Evolutionary conservation across 2,329 filamentous ascomycete genomes (phyloP).

Genomic region (Paecilomyces sp.): DNA sequence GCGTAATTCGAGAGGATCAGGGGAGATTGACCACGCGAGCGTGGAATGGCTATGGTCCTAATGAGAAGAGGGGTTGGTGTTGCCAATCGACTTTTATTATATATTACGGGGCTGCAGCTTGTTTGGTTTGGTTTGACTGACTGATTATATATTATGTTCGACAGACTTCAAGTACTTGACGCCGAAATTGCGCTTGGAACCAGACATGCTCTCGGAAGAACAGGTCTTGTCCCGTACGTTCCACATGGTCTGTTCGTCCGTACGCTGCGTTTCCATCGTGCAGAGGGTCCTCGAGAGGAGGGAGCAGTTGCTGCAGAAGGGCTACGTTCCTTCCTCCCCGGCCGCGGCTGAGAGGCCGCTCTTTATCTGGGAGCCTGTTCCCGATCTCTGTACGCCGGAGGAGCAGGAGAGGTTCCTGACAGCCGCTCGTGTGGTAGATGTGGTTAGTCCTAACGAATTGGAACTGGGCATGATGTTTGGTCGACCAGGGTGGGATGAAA

Average conservation of each 20-base stretch:
- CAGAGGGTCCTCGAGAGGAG: constrained; percentile 57
- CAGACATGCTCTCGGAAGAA: constrained; percentile 57
- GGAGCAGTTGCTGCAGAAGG: constrained; percentile 20
- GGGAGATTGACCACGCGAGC: constrained; percentile 74
- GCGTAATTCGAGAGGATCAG: constrained; percentile 58
- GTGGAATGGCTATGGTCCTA: constrained; percentile 81
- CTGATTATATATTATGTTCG: constrained; percentile 1
- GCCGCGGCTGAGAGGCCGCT: constrained; percentile 51
- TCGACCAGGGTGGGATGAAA: constrained; percentile 28
- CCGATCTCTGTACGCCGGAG: constrained; percentile 72
- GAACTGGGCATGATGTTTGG: constrained; percentile 87
- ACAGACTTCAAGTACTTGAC: constrained; percentile 81
- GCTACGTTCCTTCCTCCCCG: constrained; percentile 17
- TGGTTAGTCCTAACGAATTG: constrained; percentile 73
- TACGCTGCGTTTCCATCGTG: constrained; percentile 69
- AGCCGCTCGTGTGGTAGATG: constrained; percentile 49
- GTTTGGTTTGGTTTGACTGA: not conserved
- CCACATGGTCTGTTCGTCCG: constrained; percentile 78
- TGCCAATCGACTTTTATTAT: not conserved
- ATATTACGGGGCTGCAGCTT: not conserved
- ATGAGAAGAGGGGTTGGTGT: constrained; percentile 52
- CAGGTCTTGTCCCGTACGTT: constrained; percentile 70
- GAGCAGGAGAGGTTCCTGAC: constrained; percentile 47
- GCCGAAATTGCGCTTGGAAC: constrained; percentile 73
- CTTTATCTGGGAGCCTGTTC: constrained; percentile 93